phyloP scores from a whole-genome alignment of 2,329 filamentous ascomycete genomes.

The Penicillium hordei region DNA sequence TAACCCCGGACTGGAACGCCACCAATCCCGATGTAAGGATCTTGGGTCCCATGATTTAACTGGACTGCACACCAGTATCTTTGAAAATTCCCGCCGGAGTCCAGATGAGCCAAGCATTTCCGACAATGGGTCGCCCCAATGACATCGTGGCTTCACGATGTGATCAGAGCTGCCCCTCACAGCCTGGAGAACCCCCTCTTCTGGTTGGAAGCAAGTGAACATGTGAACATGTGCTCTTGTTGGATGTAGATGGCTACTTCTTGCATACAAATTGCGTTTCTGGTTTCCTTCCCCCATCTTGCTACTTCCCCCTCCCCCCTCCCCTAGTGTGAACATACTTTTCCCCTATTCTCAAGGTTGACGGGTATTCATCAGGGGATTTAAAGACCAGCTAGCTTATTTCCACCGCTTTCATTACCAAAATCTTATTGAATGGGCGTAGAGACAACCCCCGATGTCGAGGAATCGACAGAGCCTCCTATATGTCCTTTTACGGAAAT shows the following conservation, averaged over 20 bases:
- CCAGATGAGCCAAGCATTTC: slow-evolving; percentile 19
- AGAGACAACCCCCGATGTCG: slow-evolving; percentile 41
- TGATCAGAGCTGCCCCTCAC: slow-evolving; percentile 14
- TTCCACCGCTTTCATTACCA: not conserved
- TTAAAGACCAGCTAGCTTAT: slow-evolving; percentile 1
- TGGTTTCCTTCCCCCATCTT: not conserved
- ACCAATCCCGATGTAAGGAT: slow-evolving; percentile 15
- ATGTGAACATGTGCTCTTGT: not conserved
- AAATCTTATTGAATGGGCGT: slow-evolving; percentile 42
- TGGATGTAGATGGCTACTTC: not conserved
- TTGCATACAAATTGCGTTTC: slow-evolving; percentile 11
- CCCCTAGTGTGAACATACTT: not conserved
- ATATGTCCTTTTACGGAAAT: slow-evolving; percentile 36
- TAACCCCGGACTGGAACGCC: slow-evolving; percentile 3
- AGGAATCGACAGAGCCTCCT: slow-evolving; percentile 45
- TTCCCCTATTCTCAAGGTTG: not conserved
- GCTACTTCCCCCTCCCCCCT: not conserved
- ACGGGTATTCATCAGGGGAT: slow-evolving; percentile 1
- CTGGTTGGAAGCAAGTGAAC: not conserved
- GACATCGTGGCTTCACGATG: slow-evolving; percentile 8
- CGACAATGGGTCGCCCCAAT: slow-evolving; percentile 15
- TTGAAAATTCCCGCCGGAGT: slow-evolving; percentile 5
- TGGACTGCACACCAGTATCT: slow-evolving; percentile 1
- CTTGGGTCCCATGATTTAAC: slow-evolving; percentile 10
- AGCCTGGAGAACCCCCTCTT: slow-evolving; percentile 11